phyloP scores from a whole-genome alignment of 768 basidiomycete species.

The Lactarius quietus region DNA sequence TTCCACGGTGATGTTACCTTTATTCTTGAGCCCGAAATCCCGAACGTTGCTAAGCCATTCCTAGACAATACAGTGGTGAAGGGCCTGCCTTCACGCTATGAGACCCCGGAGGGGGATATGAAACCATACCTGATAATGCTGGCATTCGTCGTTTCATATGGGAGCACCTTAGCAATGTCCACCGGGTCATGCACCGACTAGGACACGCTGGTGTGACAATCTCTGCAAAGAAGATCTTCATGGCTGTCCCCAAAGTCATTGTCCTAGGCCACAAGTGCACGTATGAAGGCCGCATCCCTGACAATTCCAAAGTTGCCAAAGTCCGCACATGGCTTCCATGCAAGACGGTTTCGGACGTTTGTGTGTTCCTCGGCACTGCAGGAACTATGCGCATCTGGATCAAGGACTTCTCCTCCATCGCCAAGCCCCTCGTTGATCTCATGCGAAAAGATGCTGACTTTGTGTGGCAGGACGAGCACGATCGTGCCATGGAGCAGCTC shows the following conservation, averaged over 20 bases:
- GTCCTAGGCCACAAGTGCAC: slow-evolving; percentile 38
- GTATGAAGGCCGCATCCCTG: slow-evolving; percentile 33
- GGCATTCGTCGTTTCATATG: neutral
- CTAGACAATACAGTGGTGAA: too few species aligned
- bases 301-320: slow-evolving; percentile 30
- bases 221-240: neutral
- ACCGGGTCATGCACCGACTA: neutral
- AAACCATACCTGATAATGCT: neutral
- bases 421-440: too few species aligned
- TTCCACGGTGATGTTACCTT: neutral
- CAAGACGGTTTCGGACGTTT: slow-evolving; percentile 26
- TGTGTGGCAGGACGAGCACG: too few species aligned
- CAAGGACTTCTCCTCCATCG: too few species aligned
- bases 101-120: neutral
- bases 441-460: neutral
- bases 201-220: neutral
- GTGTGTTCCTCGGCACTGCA: slow-evolving; percentile 26
- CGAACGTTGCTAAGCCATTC: too few species aligned
- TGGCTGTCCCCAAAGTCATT: slow-evolving; percentile 32
- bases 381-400: too few species aligned
- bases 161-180: neutral
- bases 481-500: too few species aligned
- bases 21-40: slow-evolving; percentile 1
- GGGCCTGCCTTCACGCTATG: too few species aligned
- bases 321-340: slow-evolving; percentile 29